Evolutionary conservation across 2,329 filamentous ascomycete genomes (phyloP).

Genomic region (Fusarium armeniacum): DNA sequence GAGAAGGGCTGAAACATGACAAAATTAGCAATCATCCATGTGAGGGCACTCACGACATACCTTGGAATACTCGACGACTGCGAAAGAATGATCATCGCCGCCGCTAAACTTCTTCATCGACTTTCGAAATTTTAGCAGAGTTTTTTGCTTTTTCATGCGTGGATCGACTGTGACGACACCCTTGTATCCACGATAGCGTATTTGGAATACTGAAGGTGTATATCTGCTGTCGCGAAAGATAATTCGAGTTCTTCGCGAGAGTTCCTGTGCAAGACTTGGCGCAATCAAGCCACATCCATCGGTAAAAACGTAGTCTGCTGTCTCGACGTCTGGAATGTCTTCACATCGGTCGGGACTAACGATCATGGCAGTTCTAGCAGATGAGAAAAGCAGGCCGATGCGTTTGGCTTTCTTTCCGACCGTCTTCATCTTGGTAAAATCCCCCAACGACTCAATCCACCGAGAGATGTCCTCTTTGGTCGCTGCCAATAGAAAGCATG

Average conservation of each 20-base stretch:
- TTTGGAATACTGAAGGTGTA: constrained; percentile 7
- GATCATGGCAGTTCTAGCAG: not conserved
- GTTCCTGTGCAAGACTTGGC: not conserved
- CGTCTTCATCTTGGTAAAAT: constrained; percentile 9
- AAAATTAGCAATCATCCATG: not conserved
- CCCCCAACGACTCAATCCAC: not conserved
- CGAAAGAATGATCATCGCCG: constrained; percentile 3
- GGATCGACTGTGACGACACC: constrained; percentile 2
- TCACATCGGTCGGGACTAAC: constrained; percentile 1
- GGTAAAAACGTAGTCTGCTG: constrained; percentile 1
- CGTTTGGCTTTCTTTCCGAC: constrained; percentile 16
- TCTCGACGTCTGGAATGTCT: constrained; percentile 6
- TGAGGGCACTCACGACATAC: not conserved
- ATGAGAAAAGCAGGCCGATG: not conserved
- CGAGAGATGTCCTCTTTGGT: not conserved
- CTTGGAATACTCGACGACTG: constrained; percentile 15
- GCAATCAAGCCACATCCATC: constrained; percentile 14
- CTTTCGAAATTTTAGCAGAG: not conserved
- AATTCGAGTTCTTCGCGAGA: not conserved
- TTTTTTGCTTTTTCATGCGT: constrained; percentile 4
- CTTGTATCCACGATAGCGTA: constrained; percentile 11
- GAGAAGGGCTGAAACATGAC: not conserved
- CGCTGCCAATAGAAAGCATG: constrained; percentile 1
- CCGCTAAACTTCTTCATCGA: constrained; percentile 24
- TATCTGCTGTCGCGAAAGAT: constrained; percentile 4